Base-by-base conservation (phyloP, 2,329 filamentous ascomycete species). In the Sporothrix sp. region DNA sequence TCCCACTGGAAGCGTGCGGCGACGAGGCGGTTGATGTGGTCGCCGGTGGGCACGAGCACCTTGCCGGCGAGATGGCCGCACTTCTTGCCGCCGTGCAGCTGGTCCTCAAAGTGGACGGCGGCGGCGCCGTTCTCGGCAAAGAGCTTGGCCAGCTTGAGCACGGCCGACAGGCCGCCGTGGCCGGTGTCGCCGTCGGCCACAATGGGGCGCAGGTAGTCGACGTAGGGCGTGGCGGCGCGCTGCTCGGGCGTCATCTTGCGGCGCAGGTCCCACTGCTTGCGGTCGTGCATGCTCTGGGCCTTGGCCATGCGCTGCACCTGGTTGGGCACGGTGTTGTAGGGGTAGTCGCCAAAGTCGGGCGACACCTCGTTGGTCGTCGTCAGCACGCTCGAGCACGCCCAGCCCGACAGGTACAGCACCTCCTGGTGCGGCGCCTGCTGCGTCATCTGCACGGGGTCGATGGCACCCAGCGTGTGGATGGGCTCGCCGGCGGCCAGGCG, bases 361-460 rank as follows among this genome's bases (percentile, higher is more conserved):
- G 89, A 96, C 25, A 98, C 93, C 66, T 98, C 93, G 70, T 98
- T 97, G 33, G 93, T 97, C 9, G 82, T 84, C 4, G 91, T 97
- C 40, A 98, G 74, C 18, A 95, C 80, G 0, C 89, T 91, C 0
- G 91, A 97, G 70, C 93, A 97, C 5, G 93, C 93, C 93, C 93
- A 98, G 55, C 93, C 93, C 1, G 90, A 96, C 56, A 98, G 76
- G 68, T 98, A 98, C 40, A 98, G 77, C 16, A 96, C 86, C 66
- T 98, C 91, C 65, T 97, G 93, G 69, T 97, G 87, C 6, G 87
- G 80, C 14, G 93, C 93, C 72, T 97, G 93, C 67, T 98, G 93
- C 44, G 93, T 95, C 93, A 98, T 97, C 71, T 98, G 93, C 10
- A 97, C 82, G n/a, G 93, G 93, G 64, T 98, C 93, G 68, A 98